A percentile compares a stretch with the other conserved stretches of the same genome.
These are phyloP conservation scores for Onygena corvina DNA, from an alignment of 2,329 filamentous ascomycete species.

Conservation along the genomic window DNA sequence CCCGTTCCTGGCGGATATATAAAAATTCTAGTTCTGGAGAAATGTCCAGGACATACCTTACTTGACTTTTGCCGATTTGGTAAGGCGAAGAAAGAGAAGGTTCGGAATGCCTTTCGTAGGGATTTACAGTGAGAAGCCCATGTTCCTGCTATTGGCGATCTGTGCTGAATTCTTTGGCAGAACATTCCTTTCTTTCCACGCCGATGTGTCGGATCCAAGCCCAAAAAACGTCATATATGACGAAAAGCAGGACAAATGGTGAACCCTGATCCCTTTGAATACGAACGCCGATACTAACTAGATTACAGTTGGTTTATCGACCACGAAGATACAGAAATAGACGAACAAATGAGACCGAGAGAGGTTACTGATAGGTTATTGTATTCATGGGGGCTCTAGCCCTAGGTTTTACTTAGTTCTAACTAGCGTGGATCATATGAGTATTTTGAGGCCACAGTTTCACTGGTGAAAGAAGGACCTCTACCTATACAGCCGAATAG, in stretches of 20 bases:
- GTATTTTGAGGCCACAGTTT: too few species aligned
- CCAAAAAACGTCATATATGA: slow-evolving; percentile 9
- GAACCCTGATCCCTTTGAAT: not conserved
- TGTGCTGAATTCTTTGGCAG: not conserved
- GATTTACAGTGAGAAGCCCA: not conserved
- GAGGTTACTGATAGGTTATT: not conserved
- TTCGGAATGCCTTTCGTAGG: slow-evolving; percentile 9
- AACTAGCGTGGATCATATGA: too few species aligned
- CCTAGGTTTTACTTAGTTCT: too few species aligned
- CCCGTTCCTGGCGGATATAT: slow-evolving; percentile 10
- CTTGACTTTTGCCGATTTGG: slow-evolving; percentile 7
- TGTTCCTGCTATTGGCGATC: not conserved
- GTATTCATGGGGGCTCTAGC: not conserved
- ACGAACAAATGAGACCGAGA: not conserved
- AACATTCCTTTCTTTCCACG: not conserved
- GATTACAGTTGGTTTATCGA: slow-evolving; percentile 1
- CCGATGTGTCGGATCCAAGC: not conserved
- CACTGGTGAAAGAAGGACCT: too few species aligned
- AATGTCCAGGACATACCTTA: slow-evolving; percentile 9
- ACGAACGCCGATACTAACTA: not conserved
- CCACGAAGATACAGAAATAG: not conserved
- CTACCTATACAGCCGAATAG: too few species aligned
- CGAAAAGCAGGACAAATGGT: slow-evolving; percentile 9
- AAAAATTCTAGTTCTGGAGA: slow-evolving; percentile 11
- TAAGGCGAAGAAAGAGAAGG: slow-evolving; percentile 5